Conservation (phyloP, 176 grass and related monocot genomes). For the Ensete glaucum region DNA sequence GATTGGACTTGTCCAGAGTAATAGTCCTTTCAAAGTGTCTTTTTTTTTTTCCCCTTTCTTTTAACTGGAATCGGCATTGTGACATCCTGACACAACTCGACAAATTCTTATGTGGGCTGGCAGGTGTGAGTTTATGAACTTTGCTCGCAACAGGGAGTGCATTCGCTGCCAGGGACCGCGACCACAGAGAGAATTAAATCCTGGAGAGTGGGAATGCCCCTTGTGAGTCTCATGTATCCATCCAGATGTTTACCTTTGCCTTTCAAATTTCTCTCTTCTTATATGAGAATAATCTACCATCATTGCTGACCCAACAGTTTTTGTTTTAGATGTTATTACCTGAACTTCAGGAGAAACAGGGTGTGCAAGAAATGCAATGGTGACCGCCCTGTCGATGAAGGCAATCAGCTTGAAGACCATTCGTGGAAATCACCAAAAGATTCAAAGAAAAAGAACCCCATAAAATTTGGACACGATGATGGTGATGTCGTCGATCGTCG, state of each 20-base stretch:
- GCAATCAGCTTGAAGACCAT: constrained; percentile 20
- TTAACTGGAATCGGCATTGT: constrained; percentile 1
- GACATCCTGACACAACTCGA: background rate
- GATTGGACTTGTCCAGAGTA: constrained; percentile 90
- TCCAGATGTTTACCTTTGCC: background rate
- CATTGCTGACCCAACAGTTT: constrained; percentile 11
- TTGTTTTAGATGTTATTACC: constrained; percentile 35
- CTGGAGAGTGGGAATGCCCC: constrained; percentile 83
- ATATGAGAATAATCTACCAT: background rate
- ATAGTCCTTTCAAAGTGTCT: background rate
- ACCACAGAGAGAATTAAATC: constrained; percentile 52
- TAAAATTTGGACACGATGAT: constrained; percentile 6
- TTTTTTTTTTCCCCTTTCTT: background rate
- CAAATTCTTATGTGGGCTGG: constrained; percentile 4
- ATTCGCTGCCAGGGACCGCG: constrained; percentile 63
- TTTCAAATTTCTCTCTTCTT: background rate
- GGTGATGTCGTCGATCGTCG: constrained; percentile 1
- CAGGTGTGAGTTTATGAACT: constrained; percentile 90
- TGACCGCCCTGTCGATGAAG: constrained; percentile 31
- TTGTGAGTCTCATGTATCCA: constrained; percentile 35
- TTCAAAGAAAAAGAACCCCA: constrained; percentile 13
- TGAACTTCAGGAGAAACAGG: constrained; percentile 54
- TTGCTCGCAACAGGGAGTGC: constrained; percentile 59
- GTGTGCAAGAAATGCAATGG: constrained; percentile 41
- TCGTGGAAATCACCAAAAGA: constrained; percentile 19